Conservation (phyloP, 495 filamentous ascomycete genomes). For the Neurospora hispaniola region DNA sequence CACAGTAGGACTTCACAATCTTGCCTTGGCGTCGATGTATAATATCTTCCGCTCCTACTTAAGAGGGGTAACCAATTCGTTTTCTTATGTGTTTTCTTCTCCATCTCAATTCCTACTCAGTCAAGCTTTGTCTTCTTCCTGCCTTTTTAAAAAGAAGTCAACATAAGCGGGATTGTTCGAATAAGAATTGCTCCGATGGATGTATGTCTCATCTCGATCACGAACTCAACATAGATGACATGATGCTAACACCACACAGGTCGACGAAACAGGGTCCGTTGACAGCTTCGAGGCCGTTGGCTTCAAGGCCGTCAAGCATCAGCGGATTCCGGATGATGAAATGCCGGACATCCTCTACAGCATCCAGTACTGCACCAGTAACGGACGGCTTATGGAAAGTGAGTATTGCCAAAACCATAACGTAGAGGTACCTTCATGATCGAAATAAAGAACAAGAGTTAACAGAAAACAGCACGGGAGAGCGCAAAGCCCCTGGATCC, state of each 20-base stretch:
- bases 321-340: slow-evolving; percentile 14
- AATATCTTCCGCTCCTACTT: background rate
- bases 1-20: background rate
- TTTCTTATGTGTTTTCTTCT: background rate
- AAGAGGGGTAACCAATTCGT: background rate
- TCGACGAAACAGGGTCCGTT: slow-evolving; percentile 6
- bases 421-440: background rate
- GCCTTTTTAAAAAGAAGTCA: background rate
- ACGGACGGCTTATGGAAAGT: slow-evolving; percentile 18
- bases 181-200: background rate
- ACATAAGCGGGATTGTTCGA: background rate
- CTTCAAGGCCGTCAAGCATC: slow-evolving; percentile 1
- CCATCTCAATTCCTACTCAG: background rate
- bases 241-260: background rate
- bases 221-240: background rate
- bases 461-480: slow-evolving; percentile 12
- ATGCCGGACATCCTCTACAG: slow-evolving; percentile 25
- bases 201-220: background rate
- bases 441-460: background rate
- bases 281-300: slow-evolving; percentile 20
- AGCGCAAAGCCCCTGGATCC: slow-evolving; percentile 20
- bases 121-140: background rate
- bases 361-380: slow-evolving; percentile 14
- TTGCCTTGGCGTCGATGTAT: background rate
- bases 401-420: background rate